A percentile compares a stretch with the other conserved stretches of the same genome.
phyloP scores from a whole-genome alignment of 768 basidiomycete species.

The Russula dissimulans region DNA sequence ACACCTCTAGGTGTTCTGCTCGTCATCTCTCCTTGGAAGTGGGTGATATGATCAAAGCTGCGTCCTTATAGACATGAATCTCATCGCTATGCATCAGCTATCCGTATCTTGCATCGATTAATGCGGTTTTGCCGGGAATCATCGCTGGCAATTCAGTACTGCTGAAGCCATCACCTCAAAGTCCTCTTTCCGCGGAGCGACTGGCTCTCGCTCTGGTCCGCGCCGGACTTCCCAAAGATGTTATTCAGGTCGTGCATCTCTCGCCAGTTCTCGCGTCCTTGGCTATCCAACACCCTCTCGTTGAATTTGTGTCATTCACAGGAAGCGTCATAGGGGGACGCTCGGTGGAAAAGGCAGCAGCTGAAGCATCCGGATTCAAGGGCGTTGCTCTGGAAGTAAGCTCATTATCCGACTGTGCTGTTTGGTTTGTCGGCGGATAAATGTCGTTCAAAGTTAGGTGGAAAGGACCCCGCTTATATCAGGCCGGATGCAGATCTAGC shows the following conservation, averaged over 20 bases:
- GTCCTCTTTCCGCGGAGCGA: constrained; percentile 80
- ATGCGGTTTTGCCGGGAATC: constrained; percentile 86
- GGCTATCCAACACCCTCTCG: constrained; percentile 51
- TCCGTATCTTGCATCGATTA: constrained; percentile 85
- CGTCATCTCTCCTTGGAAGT: constrained; percentile 92
- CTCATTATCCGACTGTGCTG: neutral
- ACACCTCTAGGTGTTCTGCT: constrained; percentile 81
- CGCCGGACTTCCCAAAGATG: constrained; percentile 70
- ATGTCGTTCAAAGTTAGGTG: constrained; percentile 60
- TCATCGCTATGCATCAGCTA: constrained; percentile 39
- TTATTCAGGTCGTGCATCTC: constrained; percentile 71
- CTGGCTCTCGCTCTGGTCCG: constrained; percentile 56
- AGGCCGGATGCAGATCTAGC: constrained; percentile 75
- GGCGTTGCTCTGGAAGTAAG: constrained; percentile 77
- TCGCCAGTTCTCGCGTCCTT: constrained; percentile 50
- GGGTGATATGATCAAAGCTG: constrained; percentile 24
- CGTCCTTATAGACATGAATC: neutral
- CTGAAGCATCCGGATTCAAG: constrained; percentile 61
- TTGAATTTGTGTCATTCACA: constrained; percentile 87
- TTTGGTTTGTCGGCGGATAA: neutral
- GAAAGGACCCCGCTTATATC: constrained; percentile 97
- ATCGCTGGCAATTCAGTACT: constrained; percentile 86
- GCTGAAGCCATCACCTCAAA: constrained; percentile 95
- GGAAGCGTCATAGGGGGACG: constrained; percentile 77
- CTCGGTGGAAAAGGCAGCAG: constrained; percentile 64